Evolutionary conservation across 2,329 filamentous ascomycete species (phyloP).

Genomic region (Fusarium verrucosum): DNA sequence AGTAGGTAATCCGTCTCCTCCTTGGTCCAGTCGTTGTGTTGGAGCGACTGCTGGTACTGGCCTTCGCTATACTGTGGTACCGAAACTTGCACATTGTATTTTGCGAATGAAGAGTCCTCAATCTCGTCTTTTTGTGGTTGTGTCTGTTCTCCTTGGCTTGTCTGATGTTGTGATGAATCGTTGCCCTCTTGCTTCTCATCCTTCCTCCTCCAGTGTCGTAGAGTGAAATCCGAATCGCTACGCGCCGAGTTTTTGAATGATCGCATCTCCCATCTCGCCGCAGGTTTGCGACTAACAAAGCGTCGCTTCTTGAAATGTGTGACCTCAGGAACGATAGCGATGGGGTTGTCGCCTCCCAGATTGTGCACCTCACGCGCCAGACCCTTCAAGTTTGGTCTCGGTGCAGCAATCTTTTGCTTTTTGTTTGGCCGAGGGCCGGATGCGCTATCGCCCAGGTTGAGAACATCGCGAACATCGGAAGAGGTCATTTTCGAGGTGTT

Average conservation of each 20-base stretch:
- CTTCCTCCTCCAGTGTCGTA: conserved; percentile 84
- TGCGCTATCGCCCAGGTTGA: conserved; percentile 75
- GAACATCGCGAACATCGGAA: conserved; percentile 86
- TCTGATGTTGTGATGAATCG: conserved; percentile 46
- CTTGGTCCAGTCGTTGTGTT: conserved; percentile 82
- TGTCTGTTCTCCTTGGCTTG: conserved; percentile 13
- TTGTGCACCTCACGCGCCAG: conserved; percentile 73
- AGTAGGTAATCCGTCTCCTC: conserved; percentile 95
- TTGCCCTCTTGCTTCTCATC: conserved; percentile 54
- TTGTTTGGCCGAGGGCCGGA: conserved; percentile 69
- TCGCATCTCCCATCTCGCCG: conserved; percentile 71
- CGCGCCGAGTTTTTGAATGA: conserved; percentile 83
- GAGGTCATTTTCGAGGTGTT: conserved; percentile 67
- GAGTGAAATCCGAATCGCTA: conserved; percentile 69
- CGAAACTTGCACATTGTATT: conserved; percentile 84
- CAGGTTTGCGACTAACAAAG: conserved; percentile 63
- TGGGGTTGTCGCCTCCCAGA: conserved; percentile 72
- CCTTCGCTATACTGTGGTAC: conserved; percentile 86
- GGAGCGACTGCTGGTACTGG: conserved; percentile 80
- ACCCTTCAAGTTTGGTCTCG: conserved; percentile 69
- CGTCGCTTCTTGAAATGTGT: conserved; percentile 68
- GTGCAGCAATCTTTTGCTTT: conserved; percentile 75
- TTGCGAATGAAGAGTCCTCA: conserved; percentile 77
- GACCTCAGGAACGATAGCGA: conserved; percentile 70
- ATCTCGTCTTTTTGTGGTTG: conserved; percentile 43